phyloP scores from a whole-genome alignment of 768 basidiomycete species.

The Tephrocybe sp. region DNA sequence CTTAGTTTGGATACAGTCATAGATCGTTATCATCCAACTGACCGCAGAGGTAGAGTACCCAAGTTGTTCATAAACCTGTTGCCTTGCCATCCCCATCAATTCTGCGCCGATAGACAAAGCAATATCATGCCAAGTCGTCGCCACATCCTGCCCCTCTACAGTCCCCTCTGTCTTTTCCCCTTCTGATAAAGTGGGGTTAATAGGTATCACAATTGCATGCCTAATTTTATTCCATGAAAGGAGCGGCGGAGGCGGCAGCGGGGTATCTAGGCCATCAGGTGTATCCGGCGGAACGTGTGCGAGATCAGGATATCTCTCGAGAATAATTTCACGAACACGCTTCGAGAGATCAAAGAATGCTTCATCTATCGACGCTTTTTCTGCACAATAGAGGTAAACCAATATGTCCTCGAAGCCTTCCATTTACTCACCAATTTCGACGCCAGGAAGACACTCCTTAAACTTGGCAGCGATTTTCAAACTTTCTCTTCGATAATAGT shows the following conservation, averaged over 20 bases:
- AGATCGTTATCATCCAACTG: conserved; percentile 24
- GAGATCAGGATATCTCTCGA: conserved; percentile 78
- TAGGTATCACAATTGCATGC: conserved; percentile 68
- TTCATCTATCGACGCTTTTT: conserved; percentile 98
- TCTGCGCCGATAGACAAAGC: conserved; percentile 88
- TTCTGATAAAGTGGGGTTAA: conserved; percentile 34
- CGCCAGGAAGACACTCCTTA: conserved; percentile 73
- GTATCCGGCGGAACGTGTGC: conserved; percentile 67
- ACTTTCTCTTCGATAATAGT: conserved; percentile 90
- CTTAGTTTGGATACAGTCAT: background rate
- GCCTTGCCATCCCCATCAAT: conserved; percentile 74
- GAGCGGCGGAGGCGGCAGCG: conserved; percentile 71
- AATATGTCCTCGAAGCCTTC: background rate
- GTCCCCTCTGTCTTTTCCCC: conserved; percentile 16
- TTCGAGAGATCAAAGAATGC: conserved; percentile 91
- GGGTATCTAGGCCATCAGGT: conserved; percentile 70
- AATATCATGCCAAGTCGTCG: conserved; percentile 86
- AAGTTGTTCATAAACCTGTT: conserved; percentile 64
- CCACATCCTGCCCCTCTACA: conserved; percentile 21
- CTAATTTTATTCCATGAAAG: conserved; percentile 62
- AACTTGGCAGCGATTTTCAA: conserved; percentile 84
- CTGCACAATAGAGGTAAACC: conserved; percentile 36
- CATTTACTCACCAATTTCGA: conserved; percentile 68
- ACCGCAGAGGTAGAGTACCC: conserved; percentile 96
- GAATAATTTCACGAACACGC: conserved; percentile 72